These are phyloP conservation scores for Cutaneotrichosporon spelunceum DNA, from an alignment of 1,284 basidiomycete species.

Conservation along the genomic window DNA sequence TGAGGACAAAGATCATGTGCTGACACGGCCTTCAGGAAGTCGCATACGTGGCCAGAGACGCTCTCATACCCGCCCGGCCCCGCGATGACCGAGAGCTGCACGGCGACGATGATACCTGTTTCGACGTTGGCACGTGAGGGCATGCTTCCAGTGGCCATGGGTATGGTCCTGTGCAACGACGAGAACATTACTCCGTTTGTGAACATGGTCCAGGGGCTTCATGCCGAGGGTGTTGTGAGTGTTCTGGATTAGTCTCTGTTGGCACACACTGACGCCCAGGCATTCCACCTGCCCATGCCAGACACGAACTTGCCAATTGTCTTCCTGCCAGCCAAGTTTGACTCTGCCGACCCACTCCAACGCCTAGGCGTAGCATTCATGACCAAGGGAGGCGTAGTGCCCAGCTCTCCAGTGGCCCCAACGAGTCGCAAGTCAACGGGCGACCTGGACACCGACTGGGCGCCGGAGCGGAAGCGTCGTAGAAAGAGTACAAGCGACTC, in stretches of 20 bases:
- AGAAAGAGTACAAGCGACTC: constrained; percentile 16
- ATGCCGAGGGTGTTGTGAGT: constrained; percentile 48
- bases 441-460: neutral
- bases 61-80: constrained; percentile 33
- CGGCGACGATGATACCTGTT: constrained; percentile 47
- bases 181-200: constrained; percentile 37
- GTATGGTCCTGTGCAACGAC: constrained; percentile 50
- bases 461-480: constrained; percentile 9
- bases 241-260: neutral
- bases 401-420: constrained; percentile 6
- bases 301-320: constrained; percentile 36
- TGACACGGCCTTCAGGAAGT: constrained; percentile 38
- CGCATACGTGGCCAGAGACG: constrained; percentile 34
- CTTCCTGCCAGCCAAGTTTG: constrained; percentile 49
- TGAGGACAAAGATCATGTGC: neutral
- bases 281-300: constrained; percentile 41
- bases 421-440: constrained; percentile 9
- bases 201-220: constrained; percentile 45
- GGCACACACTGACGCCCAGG: constrained; percentile 24
- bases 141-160: constrained; percentile 43
- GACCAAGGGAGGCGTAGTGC: constrained; percentile 39
- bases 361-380: constrained; percentile 47
- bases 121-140: constrained; percentile 46
- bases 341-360: constrained; percentile 41
- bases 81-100: constrained; percentile 27